Evolutionary conservation across 352 stramenopile species (phyloP).

Genomic region (Elongisporangium undulatum): DNA sequence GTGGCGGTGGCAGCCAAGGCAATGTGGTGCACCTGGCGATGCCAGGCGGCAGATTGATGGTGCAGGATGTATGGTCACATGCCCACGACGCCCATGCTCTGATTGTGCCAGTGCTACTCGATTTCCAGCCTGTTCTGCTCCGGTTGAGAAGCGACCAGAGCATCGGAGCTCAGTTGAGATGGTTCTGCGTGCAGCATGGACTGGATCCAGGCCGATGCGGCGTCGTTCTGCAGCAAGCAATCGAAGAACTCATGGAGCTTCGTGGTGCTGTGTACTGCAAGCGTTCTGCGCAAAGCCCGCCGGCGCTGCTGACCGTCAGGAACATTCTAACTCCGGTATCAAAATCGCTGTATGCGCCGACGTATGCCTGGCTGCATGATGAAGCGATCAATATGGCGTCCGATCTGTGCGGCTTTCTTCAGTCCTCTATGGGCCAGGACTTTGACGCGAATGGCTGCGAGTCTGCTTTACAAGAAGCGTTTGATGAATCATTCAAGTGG

Average conservation of each 20-base stretch:
- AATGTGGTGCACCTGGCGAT: not conserved
- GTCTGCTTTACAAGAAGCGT: constrained; percentile 8
- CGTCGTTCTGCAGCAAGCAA: constrained; percentile 14
- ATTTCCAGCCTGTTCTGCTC: constrained; percentile 44
- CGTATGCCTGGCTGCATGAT: constrained; percentile 33
- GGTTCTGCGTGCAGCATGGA: constrained; percentile 37
- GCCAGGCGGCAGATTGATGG: not conserved
- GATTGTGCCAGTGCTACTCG: constrained; percentile 35
- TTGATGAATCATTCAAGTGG: constrained; percentile 35
- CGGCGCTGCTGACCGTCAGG: constrained; percentile 30
- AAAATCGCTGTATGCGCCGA: not conserved
- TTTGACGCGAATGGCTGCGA: constrained; percentile 7
- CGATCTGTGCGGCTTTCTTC: constrained; percentile 36
- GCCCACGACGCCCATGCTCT: constrained; percentile 4
- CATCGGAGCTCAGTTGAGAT: constrained; percentile 22
- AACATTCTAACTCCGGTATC: constrained; percentile 13
- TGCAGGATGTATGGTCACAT: not conserved
- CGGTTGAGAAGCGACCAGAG: constrained; percentile 22
- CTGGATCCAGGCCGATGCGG: constrained; percentile 18
- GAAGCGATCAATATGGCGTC: constrained; percentile 28
- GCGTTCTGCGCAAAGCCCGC: constrained; percentile 9
- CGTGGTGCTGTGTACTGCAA: constrained; percentile 15
- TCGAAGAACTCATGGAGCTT: constrained; percentile 25
- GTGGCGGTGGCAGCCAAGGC: not conserved
- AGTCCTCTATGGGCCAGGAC: not conserved